Evolutionary conservation across 345 rosid genomes (phyloP).

Genomic region (Arabis hirsuta): DNA sequence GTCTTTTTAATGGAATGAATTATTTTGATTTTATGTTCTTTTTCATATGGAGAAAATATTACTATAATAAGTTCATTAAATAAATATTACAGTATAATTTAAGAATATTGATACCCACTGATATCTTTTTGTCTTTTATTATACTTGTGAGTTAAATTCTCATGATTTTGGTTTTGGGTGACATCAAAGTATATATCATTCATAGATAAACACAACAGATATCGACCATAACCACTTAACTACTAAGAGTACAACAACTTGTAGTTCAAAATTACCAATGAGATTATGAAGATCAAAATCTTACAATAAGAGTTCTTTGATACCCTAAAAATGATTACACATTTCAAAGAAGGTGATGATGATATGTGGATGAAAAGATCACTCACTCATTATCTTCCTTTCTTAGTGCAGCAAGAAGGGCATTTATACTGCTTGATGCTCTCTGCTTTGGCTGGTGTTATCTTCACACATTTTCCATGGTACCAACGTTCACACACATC

Average conservation of each 20-base stretch:
- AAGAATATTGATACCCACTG: too few species aligned
- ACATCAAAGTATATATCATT: background rate
- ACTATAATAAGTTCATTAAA: too few species aligned
- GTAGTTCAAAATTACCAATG: conserved; percentile 4
- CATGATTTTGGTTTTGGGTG: background rate
- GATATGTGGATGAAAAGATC: conserved; percentile 6
- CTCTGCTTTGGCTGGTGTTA: conserved; percentile 87
- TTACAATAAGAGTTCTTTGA: background rate
- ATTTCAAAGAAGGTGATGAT: background rate
- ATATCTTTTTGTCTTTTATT: too few species aligned
- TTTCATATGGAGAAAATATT: background rate
- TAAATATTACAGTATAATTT: too few species aligned
- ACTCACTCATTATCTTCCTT: conserved; percentile 53
- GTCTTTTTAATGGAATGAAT: background rate
- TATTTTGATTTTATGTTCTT: background rate
- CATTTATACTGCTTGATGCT: conserved; percentile 88
- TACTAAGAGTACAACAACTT: background rate
- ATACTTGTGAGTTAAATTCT: too few species aligned
- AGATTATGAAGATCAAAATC: conserved; percentile 5
- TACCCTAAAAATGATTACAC: conserved; percentile 13
- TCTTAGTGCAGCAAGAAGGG: conserved; percentile 78
- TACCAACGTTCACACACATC: conserved; percentile 91
- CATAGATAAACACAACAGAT: background rate
- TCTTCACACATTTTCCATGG: conserved; percentile 89
- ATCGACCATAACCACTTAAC: background rate